These are phyloP conservation scores for Plectosphaerella plurivora DNA, from an alignment of 2,329 filamentous ascomycete species.

Conservation along the genomic window DNA sequence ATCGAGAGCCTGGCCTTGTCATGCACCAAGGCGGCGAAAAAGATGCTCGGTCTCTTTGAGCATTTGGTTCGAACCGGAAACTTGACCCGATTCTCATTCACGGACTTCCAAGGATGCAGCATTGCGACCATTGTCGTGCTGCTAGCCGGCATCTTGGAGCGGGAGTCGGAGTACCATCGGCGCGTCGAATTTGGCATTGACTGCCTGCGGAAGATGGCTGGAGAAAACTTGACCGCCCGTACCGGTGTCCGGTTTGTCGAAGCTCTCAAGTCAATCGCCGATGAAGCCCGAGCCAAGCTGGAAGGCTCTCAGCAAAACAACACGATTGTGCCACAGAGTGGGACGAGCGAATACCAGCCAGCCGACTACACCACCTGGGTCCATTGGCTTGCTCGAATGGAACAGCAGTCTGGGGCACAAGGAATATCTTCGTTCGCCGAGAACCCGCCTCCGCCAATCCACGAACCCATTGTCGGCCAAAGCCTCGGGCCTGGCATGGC, in stretches of 20 bases:
- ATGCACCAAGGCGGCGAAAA: constrained; percentile 25
- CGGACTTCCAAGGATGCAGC: constrained; percentile 32
- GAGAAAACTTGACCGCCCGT: constrained; percentile 21
- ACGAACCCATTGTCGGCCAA: too few relatives aligned
- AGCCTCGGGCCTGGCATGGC: too few relatives aligned
- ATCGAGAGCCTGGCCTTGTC: constrained; percentile 15
- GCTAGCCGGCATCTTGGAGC: constrained; percentile 26
- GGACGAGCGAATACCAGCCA: not conserved
- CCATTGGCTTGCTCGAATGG: constrained; percentile 12
- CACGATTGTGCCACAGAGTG: not conserved
- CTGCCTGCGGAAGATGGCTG: constrained; percentile 26
- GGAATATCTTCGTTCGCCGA: too few relatives aligned
- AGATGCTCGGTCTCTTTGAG: constrained; percentile 25
- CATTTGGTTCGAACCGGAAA: constrained; percentile 19
- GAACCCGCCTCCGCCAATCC: too few relatives aligned
- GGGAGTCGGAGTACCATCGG: constrained; percentile 23
- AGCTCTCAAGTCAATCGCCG: constrained; percentile 14
- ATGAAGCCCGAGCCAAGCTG: constrained; percentile 15
- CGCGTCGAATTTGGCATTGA: constrained; percentile 23
- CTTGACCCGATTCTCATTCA: constrained; percentile 30
- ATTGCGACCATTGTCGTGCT: constrained; percentile 29
- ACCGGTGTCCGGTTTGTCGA: constrained; percentile 19
- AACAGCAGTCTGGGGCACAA: not conserved
- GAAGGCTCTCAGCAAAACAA: not conserved
- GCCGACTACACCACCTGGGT: constrained; percentile 15